These are phyloP conservation scores for Annulohypoxylon bovei DNA, from an alignment of 495 filamentous ascomycete species.

Conservation along the genomic window DNA sequence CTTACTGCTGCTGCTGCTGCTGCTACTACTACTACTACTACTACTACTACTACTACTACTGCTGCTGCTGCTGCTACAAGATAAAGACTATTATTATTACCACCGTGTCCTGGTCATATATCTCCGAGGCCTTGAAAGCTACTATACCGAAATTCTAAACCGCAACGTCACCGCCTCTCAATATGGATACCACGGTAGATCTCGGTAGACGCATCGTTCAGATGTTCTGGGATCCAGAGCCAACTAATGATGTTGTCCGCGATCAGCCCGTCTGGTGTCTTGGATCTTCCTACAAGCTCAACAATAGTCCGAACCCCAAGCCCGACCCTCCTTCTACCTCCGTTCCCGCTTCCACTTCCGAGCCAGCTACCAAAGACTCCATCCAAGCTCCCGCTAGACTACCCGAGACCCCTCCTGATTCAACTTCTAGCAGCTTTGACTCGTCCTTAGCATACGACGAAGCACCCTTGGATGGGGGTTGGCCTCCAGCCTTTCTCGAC, in stretches of 20 bases:
- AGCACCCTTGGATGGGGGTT: conserved; percentile 66
- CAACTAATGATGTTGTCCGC: conserved; percentile 78
- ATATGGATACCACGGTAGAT: conserved; percentile 57
- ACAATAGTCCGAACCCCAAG: conserved; percentile 41
- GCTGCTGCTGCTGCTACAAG: background rate
- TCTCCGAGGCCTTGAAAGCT: background rate
- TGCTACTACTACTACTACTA: background rate
- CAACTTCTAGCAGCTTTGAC: conserved; percentile 58
- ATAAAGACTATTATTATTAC: conserved; percentile 4
- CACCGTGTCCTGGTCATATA: conserved; percentile 5
- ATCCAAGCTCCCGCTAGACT: conserved; percentile 35
- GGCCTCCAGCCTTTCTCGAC: conserved; percentile 86
- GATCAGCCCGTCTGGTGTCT: conserved; percentile 87
- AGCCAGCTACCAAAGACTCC: conserved; percentile 23
- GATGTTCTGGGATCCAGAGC: conserved; percentile 95
- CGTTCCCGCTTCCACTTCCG: conserved; percentile 17
- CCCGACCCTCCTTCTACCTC: conserved; percentile 25
- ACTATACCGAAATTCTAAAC: background rate
- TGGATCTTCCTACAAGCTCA: conserved; percentile 75
- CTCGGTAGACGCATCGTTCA: conserved; percentile 80
- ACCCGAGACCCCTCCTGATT: conserved; percentile 59
- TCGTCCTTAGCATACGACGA: conserved; percentile 61
- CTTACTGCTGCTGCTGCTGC: background rate
- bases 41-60: background rate
- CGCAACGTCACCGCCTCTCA: conserved; percentile 4